These are phyloP conservation scores for Ammopiptanthus mongolicus DNA, from an alignment of 306 rosid genomes.

Conservation along the genomic window DNA sequence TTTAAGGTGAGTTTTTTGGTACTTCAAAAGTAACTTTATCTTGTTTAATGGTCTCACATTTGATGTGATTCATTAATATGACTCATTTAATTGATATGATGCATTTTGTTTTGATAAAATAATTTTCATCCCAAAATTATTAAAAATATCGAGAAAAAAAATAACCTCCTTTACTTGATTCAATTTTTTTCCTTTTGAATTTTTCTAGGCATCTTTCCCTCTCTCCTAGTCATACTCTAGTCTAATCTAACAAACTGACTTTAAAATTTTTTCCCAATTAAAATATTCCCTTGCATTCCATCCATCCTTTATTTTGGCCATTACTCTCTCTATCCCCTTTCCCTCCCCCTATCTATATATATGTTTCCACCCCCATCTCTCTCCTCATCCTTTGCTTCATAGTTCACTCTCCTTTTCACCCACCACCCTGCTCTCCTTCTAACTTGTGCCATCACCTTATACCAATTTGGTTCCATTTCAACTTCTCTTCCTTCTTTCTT, in stretches of 20 bases:
- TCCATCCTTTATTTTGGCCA: constrained; percentile 42
- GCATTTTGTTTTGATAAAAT: too few relatives aligned
- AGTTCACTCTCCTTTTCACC: not conserved
- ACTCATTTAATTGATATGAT: too few relatives aligned
- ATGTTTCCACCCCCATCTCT: constrained; percentile 14
- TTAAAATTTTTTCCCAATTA: constrained; percentile 10
- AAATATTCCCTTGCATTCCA: constrained; percentile 23
- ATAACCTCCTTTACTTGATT: too few relatives aligned
- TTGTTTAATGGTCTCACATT: too few relatives aligned
- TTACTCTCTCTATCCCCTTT: not conserved
- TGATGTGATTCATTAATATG: too few relatives aligned
- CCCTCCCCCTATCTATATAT: constrained; percentile 33
- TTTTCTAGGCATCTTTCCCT: constrained; percentile 25
- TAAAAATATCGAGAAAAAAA: too few relatives aligned
- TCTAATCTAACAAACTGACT: constrained; percentile 22
- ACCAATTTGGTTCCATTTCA: not conserved
- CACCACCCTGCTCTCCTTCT: not conserved
- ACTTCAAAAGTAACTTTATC: too few relatives aligned
- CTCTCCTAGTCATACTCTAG: not conserved
- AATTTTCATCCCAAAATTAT: too few relatives aligned
- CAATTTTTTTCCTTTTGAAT: not conserved
- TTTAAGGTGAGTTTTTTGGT: too few relatives aligned
- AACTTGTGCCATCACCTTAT: not conserved
- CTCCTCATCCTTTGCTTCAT: constrained; percentile 9
- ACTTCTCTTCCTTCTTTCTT: too few relatives aligned